These are phyloP conservation scores for Moringa oleifera DNA, from an alignment of 345 rosid genomes.

Conservation along the genomic window DNA sequence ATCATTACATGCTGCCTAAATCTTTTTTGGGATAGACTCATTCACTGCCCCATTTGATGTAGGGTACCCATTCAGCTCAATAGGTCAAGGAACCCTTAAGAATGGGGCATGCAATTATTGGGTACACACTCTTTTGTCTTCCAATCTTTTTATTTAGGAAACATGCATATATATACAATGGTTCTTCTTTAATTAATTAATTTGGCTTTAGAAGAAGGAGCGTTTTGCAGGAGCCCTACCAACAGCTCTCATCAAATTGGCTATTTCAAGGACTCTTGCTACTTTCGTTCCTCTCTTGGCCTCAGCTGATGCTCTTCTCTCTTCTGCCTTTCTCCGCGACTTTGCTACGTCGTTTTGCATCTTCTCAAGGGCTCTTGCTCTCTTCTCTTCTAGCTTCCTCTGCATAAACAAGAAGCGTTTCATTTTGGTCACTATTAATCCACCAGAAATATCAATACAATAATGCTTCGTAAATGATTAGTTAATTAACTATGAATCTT, in stretches of 20 bases:
- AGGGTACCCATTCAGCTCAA: conserved; percentile 17
- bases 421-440: too few species aligned
- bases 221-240: conserved; percentile 83
- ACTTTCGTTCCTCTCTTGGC: conserved; percentile 74
- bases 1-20: too few species aligned
- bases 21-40: too few species aligned
- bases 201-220: conserved; percentile 50
- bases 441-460: too few species aligned
- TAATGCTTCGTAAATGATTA: too few species aligned
- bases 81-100: conserved; percentile 11
- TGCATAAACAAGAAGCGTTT: conserved; percentile 24
- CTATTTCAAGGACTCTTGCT: conserved; percentile 63
- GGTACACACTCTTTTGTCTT: background rate
- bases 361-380: conserved; percentile 78
- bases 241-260: conserved; percentile 90
- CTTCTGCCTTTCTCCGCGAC: conserved; percentile 87
- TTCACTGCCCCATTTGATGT: background rate
- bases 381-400: conserved; percentile 96
- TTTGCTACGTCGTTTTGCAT: conserved; percentile 82
- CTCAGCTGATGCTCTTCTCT: conserved; percentile 85
- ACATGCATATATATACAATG: background rate
- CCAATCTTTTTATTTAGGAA: background rate
- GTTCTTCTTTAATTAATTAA: background rate
- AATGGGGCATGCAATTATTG: conserved; percentile 7
- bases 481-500: too few species aligned